phyloP scores from a whole-genome alignment of 2,329 filamentous ascomycete species.

The Xylaria hypoxylon region DNA sequence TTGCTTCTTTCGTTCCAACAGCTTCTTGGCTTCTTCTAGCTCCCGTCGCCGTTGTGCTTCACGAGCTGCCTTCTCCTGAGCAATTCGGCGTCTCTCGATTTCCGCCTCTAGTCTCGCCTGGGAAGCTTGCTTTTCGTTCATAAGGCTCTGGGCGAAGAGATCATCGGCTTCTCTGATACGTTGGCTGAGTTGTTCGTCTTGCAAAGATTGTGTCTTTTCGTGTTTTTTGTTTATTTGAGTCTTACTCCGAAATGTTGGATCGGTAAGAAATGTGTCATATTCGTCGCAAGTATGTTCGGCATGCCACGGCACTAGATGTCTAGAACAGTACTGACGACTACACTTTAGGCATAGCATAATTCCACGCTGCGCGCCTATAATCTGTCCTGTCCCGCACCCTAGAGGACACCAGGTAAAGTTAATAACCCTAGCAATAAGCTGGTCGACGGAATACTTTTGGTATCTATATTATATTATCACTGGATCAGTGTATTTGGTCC shows the following conservation, averaged over 20 bases:
- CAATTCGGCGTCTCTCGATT: constrained; percentile 23
- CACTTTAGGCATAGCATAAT: constrained; percentile 58
- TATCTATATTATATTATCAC: constrained; percentile 26
- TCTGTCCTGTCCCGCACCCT: constrained; percentile 63
- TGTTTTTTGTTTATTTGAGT: constrained; percentile 57
- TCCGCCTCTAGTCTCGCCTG: constrained; percentile 4
- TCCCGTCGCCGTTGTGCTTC: constrained; percentile 24
- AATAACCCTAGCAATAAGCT: constrained; percentile 53
- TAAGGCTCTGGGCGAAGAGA: constrained; percentile 50
- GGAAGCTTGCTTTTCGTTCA: constrained; percentile 41
- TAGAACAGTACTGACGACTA: constrained; percentile 56
- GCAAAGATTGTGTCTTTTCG: constrained; percentile 58
- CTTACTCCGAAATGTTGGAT: constrained; percentile 55
- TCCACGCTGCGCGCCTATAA: constrained; percentile 53
- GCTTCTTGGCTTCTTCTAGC: constrained; percentile 19
- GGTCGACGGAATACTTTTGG: constrained; percentile 24
- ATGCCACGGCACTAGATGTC: constrained; percentile 58
- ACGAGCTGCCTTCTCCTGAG: constrained; percentile 10
- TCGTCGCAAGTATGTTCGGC: constrained; percentile 56
- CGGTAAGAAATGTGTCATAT: constrained; percentile 55
- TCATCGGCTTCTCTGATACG: constrained; percentile 54
- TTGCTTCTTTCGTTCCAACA: constrained; percentile 42
- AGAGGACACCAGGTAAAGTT: constrained; percentile 66
- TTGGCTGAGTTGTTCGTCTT: constrained; percentile 52
- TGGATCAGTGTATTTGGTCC: background rate